phyloP scores from a whole-genome alignment of 805 yeast species.

The Pichia ethanolica region DNA sequence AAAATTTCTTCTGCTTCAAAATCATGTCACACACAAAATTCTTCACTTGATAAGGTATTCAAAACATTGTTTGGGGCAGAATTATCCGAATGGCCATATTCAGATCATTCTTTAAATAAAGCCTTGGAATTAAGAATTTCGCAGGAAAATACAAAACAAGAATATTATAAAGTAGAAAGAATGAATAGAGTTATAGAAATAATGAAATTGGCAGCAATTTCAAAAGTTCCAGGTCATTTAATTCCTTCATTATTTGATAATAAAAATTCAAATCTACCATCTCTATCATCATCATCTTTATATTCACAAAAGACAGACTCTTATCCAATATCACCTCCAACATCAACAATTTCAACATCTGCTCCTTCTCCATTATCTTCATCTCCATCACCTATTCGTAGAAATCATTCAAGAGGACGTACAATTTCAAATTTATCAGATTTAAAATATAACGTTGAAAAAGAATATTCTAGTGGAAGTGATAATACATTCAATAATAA shows the following conservation, averaged over 20 bases:
- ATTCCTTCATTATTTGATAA: slow-evolving; percentile 51
- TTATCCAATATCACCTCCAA: slow-evolving; percentile 6
- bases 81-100: slow-evolving; percentile 44
- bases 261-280: slow-evolving; percentile 4
- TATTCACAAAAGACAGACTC: slow-evolving; percentile 8
- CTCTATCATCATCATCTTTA: neutral
- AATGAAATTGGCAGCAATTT: slow-evolving; percentile 49
- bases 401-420: slow-evolving; percentile 8
- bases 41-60: slow-evolving; percentile 22
- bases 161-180: slow-evolving; percentile 58
- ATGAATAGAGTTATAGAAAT: slow-evolving; percentile 54
- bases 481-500: neutral
- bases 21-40: neutral
- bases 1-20: too few relatives aligned
- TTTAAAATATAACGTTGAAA: neutral
- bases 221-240: slow-evolving; percentile 56
- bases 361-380: slow-evolving; percentile 3
- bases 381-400: slow-evolving; percentile 10
- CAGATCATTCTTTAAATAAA: slow-evolving; percentile 50
- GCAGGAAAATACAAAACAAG: slow-evolving; percentile 80
- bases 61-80: slow-evolving; percentile 46
- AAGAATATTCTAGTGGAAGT: too few relatives aligned
- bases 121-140: slow-evolving; percentile 57
- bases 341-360: neutral
- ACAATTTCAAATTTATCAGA: slow-evolving; percentile 12